Evolutionary conservation across 331 rosid genomes (phyloP).

Genomic region (Malus hybrid): DNA sequence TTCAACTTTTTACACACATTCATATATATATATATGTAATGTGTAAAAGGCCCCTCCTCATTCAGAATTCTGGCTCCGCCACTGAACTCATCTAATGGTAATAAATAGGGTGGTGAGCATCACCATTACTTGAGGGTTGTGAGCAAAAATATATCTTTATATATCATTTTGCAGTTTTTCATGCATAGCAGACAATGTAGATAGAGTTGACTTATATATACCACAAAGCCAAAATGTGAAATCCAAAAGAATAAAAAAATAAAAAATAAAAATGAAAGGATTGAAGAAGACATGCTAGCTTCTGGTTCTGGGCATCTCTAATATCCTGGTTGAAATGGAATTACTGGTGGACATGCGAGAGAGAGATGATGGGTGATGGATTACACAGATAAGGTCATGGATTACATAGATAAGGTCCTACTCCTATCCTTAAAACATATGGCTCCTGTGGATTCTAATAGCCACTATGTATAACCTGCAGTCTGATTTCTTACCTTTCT

Average conservation of each 20-base stretch:
- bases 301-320: background rate
- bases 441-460: slow-evolving; percentile 27
- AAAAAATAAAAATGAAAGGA: background rate
- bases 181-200: background rate
- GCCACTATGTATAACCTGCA: background rate
- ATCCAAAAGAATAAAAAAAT: background rate
- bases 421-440: slow-evolving; percentile 34
- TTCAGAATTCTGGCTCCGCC: too few relatives aligned
- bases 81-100: too few relatives aligned
- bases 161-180: too few relatives aligned
- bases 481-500: background rate
- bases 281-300: background rate
- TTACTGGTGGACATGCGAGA: slow-evolving; percentile 24
- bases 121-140: too few relatives aligned
- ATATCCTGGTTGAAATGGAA: slow-evolving; percentile 3
- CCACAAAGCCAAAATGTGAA: too few relatives aligned
- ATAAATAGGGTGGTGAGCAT: too few relatives aligned
- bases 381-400: slow-evolving; percentile 34
- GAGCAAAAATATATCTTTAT: too few relatives aligned
- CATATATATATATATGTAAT: too few relatives aligned
- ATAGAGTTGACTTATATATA: background rate
- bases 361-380: slow-evolving; percentile 18
- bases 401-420: slow-evolving; percentile 35
- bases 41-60: too few relatives aligned
- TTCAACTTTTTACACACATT: too few relatives aligned